Evolutionary conservation across 495 filamentous ascomycete genomes (phyloP).

Genomic region (Aspergillus kassunensis): DNA sequence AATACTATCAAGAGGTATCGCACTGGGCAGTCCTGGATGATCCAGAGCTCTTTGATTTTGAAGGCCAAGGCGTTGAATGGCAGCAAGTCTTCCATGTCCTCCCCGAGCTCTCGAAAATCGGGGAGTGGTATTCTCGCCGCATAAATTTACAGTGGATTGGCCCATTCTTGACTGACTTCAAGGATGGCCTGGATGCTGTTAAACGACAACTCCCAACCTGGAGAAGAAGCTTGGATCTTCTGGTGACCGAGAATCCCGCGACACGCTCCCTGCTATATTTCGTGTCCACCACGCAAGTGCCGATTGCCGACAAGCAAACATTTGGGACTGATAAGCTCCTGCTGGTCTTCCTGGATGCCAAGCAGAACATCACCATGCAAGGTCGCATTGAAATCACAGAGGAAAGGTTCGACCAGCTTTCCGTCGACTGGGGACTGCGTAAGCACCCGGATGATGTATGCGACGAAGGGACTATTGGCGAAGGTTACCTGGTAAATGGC

Average conservation of each 20-base stretch:
- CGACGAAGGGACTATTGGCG: background rate
- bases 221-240: background rate
- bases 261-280: background rate
- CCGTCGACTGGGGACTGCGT: background rate
- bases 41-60: conserved; percentile 6
- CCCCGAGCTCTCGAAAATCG: conserved; percentile 2
- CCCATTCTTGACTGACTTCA: background rate
- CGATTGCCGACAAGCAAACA: background rate
- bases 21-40: conserved; percentile 16
- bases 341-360: background rate
- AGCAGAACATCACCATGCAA: conserved; percentile 1
- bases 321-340: background rate
- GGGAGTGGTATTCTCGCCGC: background rate
- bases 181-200: background rate
- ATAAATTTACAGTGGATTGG: background rate
- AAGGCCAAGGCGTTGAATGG: background rate
- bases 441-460: background rate
- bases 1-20: conserved; percentile 5
- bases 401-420: background rate
- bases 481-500: background rate
- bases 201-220: background rate
- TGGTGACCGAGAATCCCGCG: background rate
- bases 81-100: conserved; percentile 9
- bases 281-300: background rate
- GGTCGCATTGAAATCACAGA: background rate